phyloP scores from a whole-genome alignment of 2,329 filamentous ascomycete species.

The Chrysoporthe deuterocubensis region DNA sequence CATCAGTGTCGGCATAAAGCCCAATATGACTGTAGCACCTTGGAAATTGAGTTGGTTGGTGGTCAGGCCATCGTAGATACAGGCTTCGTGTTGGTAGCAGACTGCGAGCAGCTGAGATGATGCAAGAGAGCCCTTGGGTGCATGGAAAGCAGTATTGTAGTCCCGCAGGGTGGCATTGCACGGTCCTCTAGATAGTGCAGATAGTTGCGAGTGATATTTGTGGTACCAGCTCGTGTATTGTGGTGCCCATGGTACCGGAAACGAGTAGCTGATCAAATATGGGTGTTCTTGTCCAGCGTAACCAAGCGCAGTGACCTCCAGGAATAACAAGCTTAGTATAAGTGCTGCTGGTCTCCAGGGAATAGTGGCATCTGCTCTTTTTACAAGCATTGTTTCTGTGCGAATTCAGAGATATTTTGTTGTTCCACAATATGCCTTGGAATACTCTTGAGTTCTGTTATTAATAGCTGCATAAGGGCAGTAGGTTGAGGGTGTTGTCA shows the following conservation, averaged over 20 bases:
- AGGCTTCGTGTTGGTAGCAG: slow-evolving; percentile 9
- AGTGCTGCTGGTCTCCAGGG: background rate
- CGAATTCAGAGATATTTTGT: too few relatives aligned
- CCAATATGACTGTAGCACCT: background rate
- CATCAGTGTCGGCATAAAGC: slow-evolving; percentile 6
- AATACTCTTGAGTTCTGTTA: background rate
- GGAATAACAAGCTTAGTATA: background rate
- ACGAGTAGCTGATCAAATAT: background rate
- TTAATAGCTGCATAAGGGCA: too few relatives aligned
- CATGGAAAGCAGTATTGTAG: background rate
- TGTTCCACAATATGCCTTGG: too few relatives aligned
- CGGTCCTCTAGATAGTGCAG: background rate
- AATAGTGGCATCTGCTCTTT: background rate
- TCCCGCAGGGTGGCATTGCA: background rate
- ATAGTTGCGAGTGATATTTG: slow-evolving; percentile 6
- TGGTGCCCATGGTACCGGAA: background rate
- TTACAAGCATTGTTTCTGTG: background rate
- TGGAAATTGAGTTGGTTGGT: slow-evolving; percentile 13
- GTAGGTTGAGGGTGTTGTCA: too few relatives aligned
- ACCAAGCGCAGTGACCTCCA: background rate
- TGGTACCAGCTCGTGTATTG: slow-evolving; percentile 4
- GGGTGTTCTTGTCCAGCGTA: background rate
- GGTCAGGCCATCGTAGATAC: slow-evolving; percentile 3
- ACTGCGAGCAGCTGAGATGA: slow-evolving; percentile 4
- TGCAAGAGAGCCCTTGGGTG: background rate